Conservation (phyloP, 148 eudicot species). For the Simmondsia chinensis region DNA sequence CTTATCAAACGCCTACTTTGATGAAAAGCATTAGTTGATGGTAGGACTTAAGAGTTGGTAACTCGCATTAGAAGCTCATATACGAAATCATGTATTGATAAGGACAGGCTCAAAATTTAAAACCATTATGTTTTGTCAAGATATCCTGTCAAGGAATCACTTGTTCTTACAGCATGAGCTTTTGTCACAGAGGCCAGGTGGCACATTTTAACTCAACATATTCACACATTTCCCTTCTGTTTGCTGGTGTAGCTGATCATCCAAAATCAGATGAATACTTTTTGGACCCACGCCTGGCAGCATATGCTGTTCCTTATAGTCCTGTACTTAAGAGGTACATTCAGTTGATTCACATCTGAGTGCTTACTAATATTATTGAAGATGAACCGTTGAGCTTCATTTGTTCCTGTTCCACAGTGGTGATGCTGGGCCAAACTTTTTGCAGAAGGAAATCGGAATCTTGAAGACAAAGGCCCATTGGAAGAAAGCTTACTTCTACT, state of each 20-base stretch:
- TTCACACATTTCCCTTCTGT: constrained; percentile 3
- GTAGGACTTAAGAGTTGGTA: too few species aligned
- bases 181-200: too few species aligned
- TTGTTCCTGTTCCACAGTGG: constrained; percentile 41
- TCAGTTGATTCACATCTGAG: constrained; percentile 4
- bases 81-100: too few species aligned
- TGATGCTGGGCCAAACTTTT: constrained; percentile 52
- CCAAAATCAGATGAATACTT: constrained; percentile 93
- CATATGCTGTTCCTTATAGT: constrained; percentile 90
- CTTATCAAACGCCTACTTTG: too few species aligned
- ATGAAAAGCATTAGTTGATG: too few species aligned
- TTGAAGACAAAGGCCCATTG: constrained; percentile 72
- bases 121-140: too few species aligned
- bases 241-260: constrained; percentile 62
- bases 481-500: constrained; percentile 92
- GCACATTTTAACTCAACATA: background rate
- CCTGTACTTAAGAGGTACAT: constrained; percentile 67
- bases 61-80: too few species aligned
- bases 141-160: too few species aligned
- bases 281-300: constrained; percentile 90
- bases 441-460: constrained; percentile 74
- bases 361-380: constrained; percentile 4
- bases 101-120: too few species aligned
- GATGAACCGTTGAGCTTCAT: constrained; percentile 12
- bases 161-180: background rate